A percentile compares a stretch with the other conserved stretches of the same genome.
These are phyloP conservation scores for Rhizophora mangle DNA, from an alignment of 345 rosid genomes.

Conservation along the genomic window DNA sequence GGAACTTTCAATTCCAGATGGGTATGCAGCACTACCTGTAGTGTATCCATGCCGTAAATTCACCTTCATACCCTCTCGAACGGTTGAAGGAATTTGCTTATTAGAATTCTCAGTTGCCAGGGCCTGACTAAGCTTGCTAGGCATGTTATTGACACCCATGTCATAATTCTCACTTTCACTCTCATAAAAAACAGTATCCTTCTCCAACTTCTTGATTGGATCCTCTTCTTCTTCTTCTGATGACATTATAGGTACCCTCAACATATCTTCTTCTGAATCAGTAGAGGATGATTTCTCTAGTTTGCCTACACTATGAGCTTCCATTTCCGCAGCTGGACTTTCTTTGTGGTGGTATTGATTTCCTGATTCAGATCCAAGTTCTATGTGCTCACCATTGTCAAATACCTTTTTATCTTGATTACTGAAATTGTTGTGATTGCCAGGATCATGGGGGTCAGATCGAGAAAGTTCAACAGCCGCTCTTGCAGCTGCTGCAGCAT, in stretches of 20 bases:
- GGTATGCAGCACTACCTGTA: slow-evolving; percentile 23
- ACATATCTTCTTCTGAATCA: slow-evolving; percentile 38
- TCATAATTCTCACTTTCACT: slow-evolving; percentile 42
- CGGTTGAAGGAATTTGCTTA: slow-evolving; percentile 28
- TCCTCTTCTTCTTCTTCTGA: slow-evolving; percentile 39
- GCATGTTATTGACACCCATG: slow-evolving; percentile 9
- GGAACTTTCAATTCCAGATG: slow-evolving; percentile 26
- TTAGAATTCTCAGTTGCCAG: neutral
- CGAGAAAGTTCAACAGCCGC: slow-evolving; percentile 93
- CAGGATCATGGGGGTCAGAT: slow-evolving; percentile 43
- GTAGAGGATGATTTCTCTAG: slow-evolving; percentile 25
- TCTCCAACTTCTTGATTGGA: slow-evolving; percentile 50
- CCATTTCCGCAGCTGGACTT: slow-evolving; percentile 16
- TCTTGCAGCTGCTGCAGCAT: slow-evolving; percentile 88
- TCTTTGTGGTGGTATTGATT: slow-evolving; percentile 11
- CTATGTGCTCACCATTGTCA: neutral
- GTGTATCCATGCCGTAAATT: slow-evolving; percentile 25
- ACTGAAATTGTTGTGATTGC: slow-evolving; percentile 26
- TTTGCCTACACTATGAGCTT: slow-evolving; percentile 25
- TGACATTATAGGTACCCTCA: slow-evolving; percentile 28
- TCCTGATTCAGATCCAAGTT: slow-evolving; percentile 18
- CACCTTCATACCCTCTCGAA: slow-evolving; percentile 32
- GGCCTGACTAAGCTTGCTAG: slow-evolving; percentile 12
- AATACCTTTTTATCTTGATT: slow-evolving; percentile 8
- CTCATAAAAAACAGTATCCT: slow-evolving; percentile 53